phyloP scores from a whole-genome alignment of 768 basidiomycete genomes.

The Amanita inopinata region DNA sequence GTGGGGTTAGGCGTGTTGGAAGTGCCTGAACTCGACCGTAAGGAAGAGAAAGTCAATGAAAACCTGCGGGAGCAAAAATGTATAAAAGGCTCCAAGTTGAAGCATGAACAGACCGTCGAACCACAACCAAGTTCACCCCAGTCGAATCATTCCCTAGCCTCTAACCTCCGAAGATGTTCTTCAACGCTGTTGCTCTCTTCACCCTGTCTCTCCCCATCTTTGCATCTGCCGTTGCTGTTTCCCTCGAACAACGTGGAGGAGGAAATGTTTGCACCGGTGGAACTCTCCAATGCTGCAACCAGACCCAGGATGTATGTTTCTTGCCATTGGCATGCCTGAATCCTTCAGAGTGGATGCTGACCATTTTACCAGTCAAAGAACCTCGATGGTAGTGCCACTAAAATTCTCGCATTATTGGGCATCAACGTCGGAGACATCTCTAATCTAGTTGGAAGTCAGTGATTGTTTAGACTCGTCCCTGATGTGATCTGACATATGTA shows the following conservation, averaged over 20 bases:
- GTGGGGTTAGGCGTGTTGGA: too few species aligned
- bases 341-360: too few species aligned
- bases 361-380: background rate
- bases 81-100: background rate
- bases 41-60: too few species aligned
- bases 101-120: too few species aligned
- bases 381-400: background rate
- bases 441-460: background rate
- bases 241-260: too few species aligned
- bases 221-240: too few species aligned
- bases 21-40: too few species aligned
- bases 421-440: background rate
- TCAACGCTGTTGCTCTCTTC: background rate
- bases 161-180: background rate
- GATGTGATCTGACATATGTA: background rate
- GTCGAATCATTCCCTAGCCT: too few species aligned
- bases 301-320: background rate
- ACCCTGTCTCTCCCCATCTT: background rate
- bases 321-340: too few species aligned
- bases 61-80: background rate
- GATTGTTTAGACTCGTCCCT: too few species aligned
- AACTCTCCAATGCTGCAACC: background rate
- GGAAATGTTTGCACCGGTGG: background rate
- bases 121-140: too few species aligned
- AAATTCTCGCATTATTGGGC: background rate